Evolutionary conservation across 2,329 filamentous ascomycete species (phyloP).

Genomic region (Epicoccum sorghinum): DNA sequence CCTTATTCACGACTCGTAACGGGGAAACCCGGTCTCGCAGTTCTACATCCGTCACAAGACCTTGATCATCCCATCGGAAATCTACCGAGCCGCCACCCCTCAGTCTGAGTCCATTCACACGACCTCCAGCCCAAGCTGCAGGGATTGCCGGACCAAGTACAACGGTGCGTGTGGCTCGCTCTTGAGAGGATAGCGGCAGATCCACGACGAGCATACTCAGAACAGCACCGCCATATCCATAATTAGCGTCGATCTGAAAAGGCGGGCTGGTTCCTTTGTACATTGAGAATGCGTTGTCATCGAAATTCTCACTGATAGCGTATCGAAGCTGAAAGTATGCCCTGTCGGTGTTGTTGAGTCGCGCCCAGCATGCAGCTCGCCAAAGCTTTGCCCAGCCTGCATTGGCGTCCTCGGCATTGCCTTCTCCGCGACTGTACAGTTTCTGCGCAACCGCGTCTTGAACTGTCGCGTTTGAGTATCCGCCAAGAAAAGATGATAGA

Average conservation of each 20-base stretch:
- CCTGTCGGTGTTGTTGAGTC: constrained; percentile 57
- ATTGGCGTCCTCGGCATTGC: constrained; percentile 57
- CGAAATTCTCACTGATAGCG: constrained; percentile 59
- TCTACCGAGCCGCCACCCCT: constrained; percentile 54
- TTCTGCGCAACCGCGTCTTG: constrained; percentile 55
- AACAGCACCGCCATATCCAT: constrained; percentile 61
- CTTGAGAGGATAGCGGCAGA: constrained; percentile 41
- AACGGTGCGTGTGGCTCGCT: constrained; percentile 39
- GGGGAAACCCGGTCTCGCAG: background rate
- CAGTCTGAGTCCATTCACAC: constrained; percentile 53
- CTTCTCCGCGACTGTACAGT: constrained; percentile 55
- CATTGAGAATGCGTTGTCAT: constrained; percentile 58
- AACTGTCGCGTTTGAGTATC: constrained; percentile 54
- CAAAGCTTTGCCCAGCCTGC: constrained; percentile 66
- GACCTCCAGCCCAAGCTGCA: constrained; percentile 51
- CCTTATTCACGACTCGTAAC: constrained; percentile 23
- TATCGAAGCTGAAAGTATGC: constrained; percentile 58
- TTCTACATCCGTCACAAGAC: constrained; percentile 38
- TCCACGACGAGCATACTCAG: constrained; percentile 61
- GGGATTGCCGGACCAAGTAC: constrained; percentile 59
- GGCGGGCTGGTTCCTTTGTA: constrained; percentile 55
- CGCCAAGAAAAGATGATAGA: constrained; percentile 49
- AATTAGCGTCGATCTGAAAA: constrained; percentile 67
- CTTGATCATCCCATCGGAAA: constrained; percentile 53
- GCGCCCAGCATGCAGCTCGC: constrained; percentile 63